These are phyloP conservation scores for Arctium lappa DNA, from an alignment of 129 eudicot species.

Conservation along the genomic window DNA sequence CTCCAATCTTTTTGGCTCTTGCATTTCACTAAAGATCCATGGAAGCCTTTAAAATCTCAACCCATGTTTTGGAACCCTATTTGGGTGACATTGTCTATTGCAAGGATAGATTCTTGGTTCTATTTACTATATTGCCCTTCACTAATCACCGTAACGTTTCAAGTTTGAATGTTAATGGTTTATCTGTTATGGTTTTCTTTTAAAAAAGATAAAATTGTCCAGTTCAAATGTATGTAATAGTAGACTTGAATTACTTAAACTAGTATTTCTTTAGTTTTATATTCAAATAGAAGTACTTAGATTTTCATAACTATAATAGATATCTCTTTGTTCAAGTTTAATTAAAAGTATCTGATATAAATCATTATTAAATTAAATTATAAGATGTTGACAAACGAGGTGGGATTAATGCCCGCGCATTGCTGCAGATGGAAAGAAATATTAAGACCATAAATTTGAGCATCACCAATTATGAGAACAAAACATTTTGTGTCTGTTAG, in stretches of 20 bases:
- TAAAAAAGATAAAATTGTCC: too few relatives aligned
- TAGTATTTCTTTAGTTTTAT: too few relatives aligned
- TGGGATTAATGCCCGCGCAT: too few relatives aligned
- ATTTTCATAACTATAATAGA: too few relatives aligned
- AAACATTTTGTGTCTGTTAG: too few relatives aligned
- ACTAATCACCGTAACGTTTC: not conserved
- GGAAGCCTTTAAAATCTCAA: not conserved
- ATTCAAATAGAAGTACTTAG: too few relatives aligned
- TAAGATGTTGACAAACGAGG: too few relatives aligned
- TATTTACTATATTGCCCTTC: slow-evolving; percentile 2
- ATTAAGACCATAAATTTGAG: too few relatives aligned
- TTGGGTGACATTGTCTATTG: not conserved
- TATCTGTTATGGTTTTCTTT: not conserved
- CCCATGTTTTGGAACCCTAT: slow-evolving; percentile 2
- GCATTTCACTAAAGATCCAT: slow-evolving; percentile 11
- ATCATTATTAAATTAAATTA: too few relatives aligned
- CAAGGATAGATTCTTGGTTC: not conserved
- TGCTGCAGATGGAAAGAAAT: too few relatives aligned
- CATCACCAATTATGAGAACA: too few relatives aligned
- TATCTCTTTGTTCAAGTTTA: too few relatives aligned
- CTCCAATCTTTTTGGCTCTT: not conserved
- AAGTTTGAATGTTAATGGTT: not conserved
- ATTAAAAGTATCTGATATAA: not conserved
- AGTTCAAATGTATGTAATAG: not conserved
- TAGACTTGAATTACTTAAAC: not conserved